Percentiles rank a stretch among this genome's conserved stretches.
Evolutionary conservation across 2,329 filamentous ascomycete genomes (phyloP).

Genomic region (Triangularia setosa): DNA sequence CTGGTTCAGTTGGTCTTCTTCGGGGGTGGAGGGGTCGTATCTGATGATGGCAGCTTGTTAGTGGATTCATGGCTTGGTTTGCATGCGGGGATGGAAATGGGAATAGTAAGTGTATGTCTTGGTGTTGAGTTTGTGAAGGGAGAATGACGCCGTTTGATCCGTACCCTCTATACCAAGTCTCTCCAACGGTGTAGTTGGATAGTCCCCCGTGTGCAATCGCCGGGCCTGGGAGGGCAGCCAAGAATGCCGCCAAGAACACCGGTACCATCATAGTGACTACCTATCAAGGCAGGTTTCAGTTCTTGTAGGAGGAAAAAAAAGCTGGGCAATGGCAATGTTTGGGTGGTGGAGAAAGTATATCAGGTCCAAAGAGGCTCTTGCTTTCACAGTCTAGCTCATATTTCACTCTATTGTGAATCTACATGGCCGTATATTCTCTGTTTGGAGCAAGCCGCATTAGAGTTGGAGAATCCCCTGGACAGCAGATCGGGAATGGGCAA

Average conservation of each 20-base stretch:
- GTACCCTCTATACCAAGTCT: slow-evolving; percentile 40
- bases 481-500: not conserved
- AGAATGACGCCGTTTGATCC: not conserved
- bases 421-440: not conserved
- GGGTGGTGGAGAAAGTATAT: not conserved
- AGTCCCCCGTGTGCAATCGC: slow-evolving; percentile 35
- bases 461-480: not conserved
- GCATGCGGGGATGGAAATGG: not conserved
- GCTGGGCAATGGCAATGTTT: not conserved
- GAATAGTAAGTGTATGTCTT: not conserved
- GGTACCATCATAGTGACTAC: slow-evolving; percentile 9
- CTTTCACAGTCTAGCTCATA: not conserved
- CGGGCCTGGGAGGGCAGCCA: slow-evolving; percentile 20
- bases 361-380: not conserved
- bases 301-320: not conserved
- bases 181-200: slow-evolving; percentile 39
- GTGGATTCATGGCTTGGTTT: not conserved
- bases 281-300: not conserved
- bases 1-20: slow-evolving; percentile 32
- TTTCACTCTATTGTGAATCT: not conserved
- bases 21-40: slow-evolving; percentile 33
- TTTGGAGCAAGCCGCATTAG: not conserved
- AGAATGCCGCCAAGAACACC: slow-evolving; percentile 22
- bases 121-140: not conserved
- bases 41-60: slow-evolving; percentile 22